Percentiles rank a stretch among this genome's conserved stretches.
Evolutionary conservation across 768 basidiomycete genomes (phyloP).

Genomic region (Russula dissimulans): DNA sequence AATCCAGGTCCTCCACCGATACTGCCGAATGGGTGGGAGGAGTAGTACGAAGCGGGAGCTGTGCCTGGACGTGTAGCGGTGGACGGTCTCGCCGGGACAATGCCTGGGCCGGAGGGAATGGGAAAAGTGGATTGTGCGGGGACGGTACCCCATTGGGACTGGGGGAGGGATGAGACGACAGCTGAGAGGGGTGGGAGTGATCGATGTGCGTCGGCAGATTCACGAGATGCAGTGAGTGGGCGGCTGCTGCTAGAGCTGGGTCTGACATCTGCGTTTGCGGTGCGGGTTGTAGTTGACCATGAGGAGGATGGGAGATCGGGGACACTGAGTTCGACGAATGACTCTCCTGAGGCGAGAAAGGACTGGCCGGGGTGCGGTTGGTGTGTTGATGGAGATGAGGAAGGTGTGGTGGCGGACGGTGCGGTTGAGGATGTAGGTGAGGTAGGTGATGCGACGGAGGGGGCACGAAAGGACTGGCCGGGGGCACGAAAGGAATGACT

Average conservation of each 20-base stretch:
- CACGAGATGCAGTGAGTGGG: conserved; percentile 45
- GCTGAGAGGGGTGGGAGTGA: conserved; percentile 67
- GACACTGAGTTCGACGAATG: conserved; percentile 39
- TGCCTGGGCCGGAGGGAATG: conserved; percentile 47
- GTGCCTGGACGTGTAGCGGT: conserved; percentile 61
- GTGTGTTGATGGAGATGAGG: conserved; percentile 24
- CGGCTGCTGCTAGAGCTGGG: conserved; percentile 42
- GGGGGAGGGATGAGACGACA: conserved; percentile 57
- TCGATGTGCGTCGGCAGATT: conserved; percentile 30
- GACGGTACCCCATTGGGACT: conserved; percentile 19
- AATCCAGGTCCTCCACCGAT: conserved; percentile 37
- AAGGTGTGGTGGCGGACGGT: conserved; percentile 19
- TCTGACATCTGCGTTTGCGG: conserved; percentile 30
- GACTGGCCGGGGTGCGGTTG: conserved; percentile 41
- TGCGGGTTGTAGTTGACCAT: conserved; percentile 17
- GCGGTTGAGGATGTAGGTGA: conserved; percentile 27
- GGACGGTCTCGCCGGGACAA: conserved; percentile 44
- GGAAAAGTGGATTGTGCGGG: conserved; percentile 41
- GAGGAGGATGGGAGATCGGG: conserved; percentile 25
- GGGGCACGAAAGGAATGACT: conserved; percentile 71
- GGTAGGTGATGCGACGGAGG: conserved; percentile 35
- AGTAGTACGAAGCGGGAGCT: conserved; percentile 57
- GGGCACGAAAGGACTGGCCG: conserved; percentile 74
- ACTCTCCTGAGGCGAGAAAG: conserved; percentile 52
- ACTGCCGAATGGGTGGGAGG: conserved; percentile 34